A percentile compares a stretch with the other conserved stretches of the same genome.
phyloP scores from a whole-genome alignment of 2,329 filamentous ascomycete genomes.

The Penicillium freii region DNA sequence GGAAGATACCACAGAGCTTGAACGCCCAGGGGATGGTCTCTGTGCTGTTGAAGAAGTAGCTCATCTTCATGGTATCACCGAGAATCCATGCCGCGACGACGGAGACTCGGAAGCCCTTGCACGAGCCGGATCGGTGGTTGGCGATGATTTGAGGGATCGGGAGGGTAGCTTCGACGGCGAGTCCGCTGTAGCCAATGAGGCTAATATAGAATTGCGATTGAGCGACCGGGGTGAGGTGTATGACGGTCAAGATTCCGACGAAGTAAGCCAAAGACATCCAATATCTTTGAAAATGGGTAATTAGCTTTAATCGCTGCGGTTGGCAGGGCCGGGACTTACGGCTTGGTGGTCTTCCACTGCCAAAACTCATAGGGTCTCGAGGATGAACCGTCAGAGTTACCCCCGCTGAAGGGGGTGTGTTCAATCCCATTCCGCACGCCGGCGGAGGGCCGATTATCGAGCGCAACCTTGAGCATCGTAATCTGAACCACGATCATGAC shows the following conservation, averaged over 20 bases:
- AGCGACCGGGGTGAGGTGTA: slow-evolving; percentile 54
- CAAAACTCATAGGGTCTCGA: slow-evolving; percentile 61
- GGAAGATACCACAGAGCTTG: slow-evolving; percentile 50
- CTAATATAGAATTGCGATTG: slow-evolving; percentile 44
- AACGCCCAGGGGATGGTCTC: slow-evolving; percentile 49
- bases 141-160: slow-evolving; percentile 49
- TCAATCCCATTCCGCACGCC: slow-evolving; percentile 41
- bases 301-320: slow-evolving; percentile 7
- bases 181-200: slow-evolving; percentile 46
- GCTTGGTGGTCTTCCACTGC: slow-evolving; percentile 58
- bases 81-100: slow-evolving; percentile 50
- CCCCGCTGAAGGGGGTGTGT: slow-evolving; percentile 42
- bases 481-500: slow-evolving; percentile 61
- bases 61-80: slow-evolving; percentile 52
- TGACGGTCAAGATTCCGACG: slow-evolving; percentile 46
- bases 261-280: slow-evolving; percentile 60
- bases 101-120: slow-evolving; percentile 50
- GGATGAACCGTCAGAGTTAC: slow-evolving; percentile 26
- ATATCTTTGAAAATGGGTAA: slow-evolving; percentile 42
- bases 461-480: slow-evolving; percentile 59
- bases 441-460: slow-evolving; percentile 54
- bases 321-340: slow-evolving; percentile 39
- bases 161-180: slow-evolving; percentile 49
- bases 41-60: slow-evolving; percentile 48
- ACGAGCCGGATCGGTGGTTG: slow-evolving; percentile 49